These are phyloP conservation scores for Cenchrus purpureus DNA, from an alignment of 176 grass and related monocot species.

Conservation along the genomic window DNA sequence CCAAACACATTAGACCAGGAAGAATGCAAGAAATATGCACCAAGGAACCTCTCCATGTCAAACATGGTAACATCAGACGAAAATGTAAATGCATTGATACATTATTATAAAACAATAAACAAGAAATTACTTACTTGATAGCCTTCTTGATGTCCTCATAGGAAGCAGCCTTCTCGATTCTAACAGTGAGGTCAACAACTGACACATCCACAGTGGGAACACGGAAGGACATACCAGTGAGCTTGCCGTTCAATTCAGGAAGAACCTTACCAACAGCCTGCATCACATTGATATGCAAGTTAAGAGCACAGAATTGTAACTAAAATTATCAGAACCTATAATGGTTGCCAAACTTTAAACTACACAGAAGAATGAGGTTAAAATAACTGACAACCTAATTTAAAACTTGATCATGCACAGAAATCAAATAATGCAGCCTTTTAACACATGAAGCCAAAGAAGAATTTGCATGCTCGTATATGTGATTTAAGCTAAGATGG, in stretches of 20 bases:
- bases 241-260: constrained; percentile 73
- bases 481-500: no score
- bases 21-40: not conserved
- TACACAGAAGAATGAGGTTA: not conserved
- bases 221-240: constrained; percentile 79
- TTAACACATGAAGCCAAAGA: not conserved
- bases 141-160: constrained; percentile 70
- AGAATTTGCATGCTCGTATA: not conserved
- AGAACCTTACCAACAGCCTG: constrained; percentile 88
- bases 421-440: no score
- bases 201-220: constrained; percentile 78
- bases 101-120: not conserved
- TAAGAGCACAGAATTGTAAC: not conserved
- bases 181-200: constrained; percentile 83
- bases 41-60: not conserved
- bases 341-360: not conserved
- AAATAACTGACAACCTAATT: not conserved
- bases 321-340: not conserved
- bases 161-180: constrained; percentile 56
- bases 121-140: constrained; percentile 52
- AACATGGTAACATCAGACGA: no score
- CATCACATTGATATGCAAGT: not conserved
- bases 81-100: no score
- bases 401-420: not conserved
- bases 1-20: not conserved